Evolutionary conservation across 495 filamentous ascomycete species (phyloP).

Genomic region (Annulohypoxylon moriforme): DNA sequence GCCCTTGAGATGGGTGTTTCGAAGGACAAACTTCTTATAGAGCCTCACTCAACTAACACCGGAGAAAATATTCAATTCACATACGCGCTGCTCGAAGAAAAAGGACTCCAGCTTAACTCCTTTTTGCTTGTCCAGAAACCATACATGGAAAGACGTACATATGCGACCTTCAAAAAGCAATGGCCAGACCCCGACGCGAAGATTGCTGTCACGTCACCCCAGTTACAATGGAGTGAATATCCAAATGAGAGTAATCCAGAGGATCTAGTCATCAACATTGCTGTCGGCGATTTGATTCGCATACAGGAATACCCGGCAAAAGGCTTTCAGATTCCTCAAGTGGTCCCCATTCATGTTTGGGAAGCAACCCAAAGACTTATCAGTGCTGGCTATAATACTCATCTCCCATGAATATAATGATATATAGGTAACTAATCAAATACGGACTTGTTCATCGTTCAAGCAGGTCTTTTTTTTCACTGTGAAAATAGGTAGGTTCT

Average conservation of each 20-base stretch:
- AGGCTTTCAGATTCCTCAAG: constrained; percentile 53
- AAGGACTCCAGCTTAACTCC: constrained; percentile 27
- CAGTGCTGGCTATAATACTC: constrained; percentile 44
- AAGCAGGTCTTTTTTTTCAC: too few relatives aligned
- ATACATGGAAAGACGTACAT: constrained; percentile 57
- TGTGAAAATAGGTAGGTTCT: too few relatives aligned
- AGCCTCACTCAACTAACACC: constrained; percentile 52
- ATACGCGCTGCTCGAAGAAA: constrained; percentile 42
- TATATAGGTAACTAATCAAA: neutral
- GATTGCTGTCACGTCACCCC: constrained; percentile 51
- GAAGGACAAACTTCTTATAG: constrained; percentile 44
- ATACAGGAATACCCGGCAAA: constrained; percentile 52
- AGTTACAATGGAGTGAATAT: constrained; percentile 49
- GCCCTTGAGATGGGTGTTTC: constrained; percentile 48
- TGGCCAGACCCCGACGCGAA: constrained; percentile 46
- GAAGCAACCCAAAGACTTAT: constrained; percentile 51
- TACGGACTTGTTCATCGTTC: neutral
- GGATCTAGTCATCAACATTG: constrained; percentile 53
- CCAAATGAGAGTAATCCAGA: constrained; percentile 49
- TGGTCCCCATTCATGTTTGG: constrained; percentile 53
- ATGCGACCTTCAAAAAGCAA: constrained; percentile 54
- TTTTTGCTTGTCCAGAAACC: constrained; percentile 55
- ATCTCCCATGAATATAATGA: constrained; percentile 47
- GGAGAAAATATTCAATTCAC: constrained; percentile 58
- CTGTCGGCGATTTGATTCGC: constrained; percentile 53